phyloP scores from a whole-genome alignment of 176 grass and related monocot species.

The Carex pumila region DNA sequence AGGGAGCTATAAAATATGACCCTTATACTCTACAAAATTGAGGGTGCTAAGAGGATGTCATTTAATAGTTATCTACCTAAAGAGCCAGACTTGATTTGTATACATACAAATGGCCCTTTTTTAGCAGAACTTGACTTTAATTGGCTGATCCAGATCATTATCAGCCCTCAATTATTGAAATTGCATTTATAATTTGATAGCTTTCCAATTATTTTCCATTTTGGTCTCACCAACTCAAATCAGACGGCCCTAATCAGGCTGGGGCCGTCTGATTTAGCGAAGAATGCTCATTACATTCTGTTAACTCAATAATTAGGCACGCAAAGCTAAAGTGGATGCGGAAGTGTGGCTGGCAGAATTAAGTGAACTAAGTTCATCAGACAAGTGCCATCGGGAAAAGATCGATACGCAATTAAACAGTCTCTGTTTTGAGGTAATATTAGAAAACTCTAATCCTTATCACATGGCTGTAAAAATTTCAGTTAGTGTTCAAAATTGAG shows the following conservation, averaged over 20 bases:
- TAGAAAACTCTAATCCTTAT: not conserved
- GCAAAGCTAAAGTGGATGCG: conserved; percentile 25
- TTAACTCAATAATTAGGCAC: conserved; percentile 11
- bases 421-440: conserved; percentile 15
- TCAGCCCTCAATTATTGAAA: not conserved
- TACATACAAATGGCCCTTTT: not conserved
- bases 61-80: not conserved
- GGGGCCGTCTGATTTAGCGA: not conserved
- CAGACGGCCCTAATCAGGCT: not conserved
- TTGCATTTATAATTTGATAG: not conserved
- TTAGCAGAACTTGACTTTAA: not conserved
- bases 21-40: not conserved
- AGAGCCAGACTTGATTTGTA: not conserved
- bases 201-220: not conserved
- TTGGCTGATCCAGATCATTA: not conserved
- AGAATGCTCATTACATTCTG: not conserved
- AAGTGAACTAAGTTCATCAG: conserved; percentile 23
- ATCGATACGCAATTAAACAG: conserved; percentile 19
- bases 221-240: not conserved
- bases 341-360: conserved; percentile 21
- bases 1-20: not conserved
- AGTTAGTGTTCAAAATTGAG: not conserved
- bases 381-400: conserved; percentile 15
- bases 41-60: not conserved
- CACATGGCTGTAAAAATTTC: not conserved